Base-by-base conservation (phyloP, 805 yeast species). In the Ogataea henricii region DNA sequence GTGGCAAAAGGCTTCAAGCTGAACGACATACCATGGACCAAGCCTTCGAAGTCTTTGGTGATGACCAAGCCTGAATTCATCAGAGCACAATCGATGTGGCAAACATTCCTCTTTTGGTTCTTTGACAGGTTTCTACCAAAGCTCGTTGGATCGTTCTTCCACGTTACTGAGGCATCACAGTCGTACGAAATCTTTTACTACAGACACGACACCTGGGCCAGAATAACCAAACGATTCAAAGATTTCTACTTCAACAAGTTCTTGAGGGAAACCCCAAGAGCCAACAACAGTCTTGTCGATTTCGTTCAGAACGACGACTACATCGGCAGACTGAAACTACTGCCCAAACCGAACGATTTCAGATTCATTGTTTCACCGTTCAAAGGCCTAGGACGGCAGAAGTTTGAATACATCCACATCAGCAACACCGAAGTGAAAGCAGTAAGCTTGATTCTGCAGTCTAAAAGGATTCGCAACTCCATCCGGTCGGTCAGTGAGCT, bases 291-390 rank as follows among this genome's bases (percentile, higher is more conserved):
- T n/a, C 48, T 54, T 6, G 25, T 27, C 3, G 54, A 54, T 2
- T 61, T 62, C 39, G 40, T 44, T 4, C 43, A 44, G 9, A 62
- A 65, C 41, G 58, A 54, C 1, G 62, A 63, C 54, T 58, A 61
- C 25, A 58, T 69, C 49, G 83, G 83, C 3, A 64, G 55, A 3
- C 47, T 78, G 17, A 68, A 85, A 43, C 46, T 84, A 0, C 63
- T 84, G 27, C 95, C 95, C 0, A 87, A 87, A 59, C 63, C 65
- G 36, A 62, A 66, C 4, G 86, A 78, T 36, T 83, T 86, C 49
- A 66, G 94, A 56, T 70, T 82, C 13, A 73, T 87, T 14, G 78
- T 83, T 27, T 70, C 77, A 12, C 89, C 92, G 0, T 58, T 62
- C 17, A 71, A 61, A 39, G 77, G 67, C 1, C 58, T 58, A n/a